These are phyloP conservation scores for Pleurotus salmoneostramineus DNA, from an alignment of 768 basidiomycete species.

Conservation along the genomic window DNA sequence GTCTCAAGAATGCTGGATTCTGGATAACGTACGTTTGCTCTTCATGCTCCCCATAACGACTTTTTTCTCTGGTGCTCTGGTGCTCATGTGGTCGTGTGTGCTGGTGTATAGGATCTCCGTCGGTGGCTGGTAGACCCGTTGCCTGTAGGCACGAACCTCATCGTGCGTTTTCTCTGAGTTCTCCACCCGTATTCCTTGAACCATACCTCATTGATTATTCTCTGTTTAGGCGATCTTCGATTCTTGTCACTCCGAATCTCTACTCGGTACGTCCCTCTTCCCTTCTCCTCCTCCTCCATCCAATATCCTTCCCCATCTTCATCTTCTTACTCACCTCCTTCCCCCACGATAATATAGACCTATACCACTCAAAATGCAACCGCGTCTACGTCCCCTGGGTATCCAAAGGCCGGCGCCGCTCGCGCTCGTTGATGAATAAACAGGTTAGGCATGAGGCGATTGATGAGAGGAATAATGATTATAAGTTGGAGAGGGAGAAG, in stretches of 20 bases:
- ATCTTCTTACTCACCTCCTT: neutral
- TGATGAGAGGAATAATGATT: neutral
- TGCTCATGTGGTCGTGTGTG: neutral
- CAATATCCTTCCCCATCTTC: neutral
- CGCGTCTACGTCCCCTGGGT: slow-evolving; percentile 43
- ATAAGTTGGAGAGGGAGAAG: too few relatives aligned
- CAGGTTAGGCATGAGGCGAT: slow-evolving; percentile 20
- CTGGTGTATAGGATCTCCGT: slow-evolving; percentile 25
- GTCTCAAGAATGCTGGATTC: slow-evolving; percentile 18
- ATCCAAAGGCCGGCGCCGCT: slow-evolving; percentile 35
- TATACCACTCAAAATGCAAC: slow-evolving; percentile 40
- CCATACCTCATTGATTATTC: neutral
- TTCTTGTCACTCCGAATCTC: slow-evolving; percentile 36
- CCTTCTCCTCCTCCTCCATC: neutral
- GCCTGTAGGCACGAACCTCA: slow-evolving; percentile 31
- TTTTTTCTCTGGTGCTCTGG: too few relatives aligned
- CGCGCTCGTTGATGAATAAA: slow-evolving; percentile 26
- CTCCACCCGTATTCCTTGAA: slow-evolving; percentile 7
- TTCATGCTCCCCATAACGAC: too few relatives aligned
- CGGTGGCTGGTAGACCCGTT: slow-evolving; percentile 30
- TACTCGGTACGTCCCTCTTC: slow-evolving; percentile 33
- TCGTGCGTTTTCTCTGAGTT: slow-evolving; percentile 24
- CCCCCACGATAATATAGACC: slow-evolving; percentile 22
- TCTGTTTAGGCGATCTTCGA: slow-evolving; percentile 28
- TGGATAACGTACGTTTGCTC: slow-evolving; percentile 28